A percentile compares a stretch with the other conserved stretches of the same genome.
These are phyloP conservation scores for Penicillium antarcticum DNA, from an alignment of 495 filamentous ascomycete species.

Conservation along the genomic window DNA sequence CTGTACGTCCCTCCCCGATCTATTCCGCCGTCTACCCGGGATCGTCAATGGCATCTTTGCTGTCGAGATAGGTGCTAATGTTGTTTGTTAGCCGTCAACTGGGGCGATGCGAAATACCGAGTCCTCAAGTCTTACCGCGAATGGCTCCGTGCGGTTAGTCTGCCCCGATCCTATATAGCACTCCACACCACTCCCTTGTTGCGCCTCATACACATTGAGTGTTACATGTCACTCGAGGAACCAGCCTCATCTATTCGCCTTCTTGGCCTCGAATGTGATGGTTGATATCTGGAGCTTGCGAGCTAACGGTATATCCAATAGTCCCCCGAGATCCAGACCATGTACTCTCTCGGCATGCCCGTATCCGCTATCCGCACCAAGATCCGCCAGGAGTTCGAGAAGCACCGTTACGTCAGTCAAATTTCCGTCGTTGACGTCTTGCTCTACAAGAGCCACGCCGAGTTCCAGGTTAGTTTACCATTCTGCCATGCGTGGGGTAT, in stretches of 20 bases:
- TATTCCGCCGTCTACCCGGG: constrained; percentile 16
- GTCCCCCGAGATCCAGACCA: constrained; percentile 93
- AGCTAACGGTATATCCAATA: constrained; percentile 37
- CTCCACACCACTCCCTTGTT: constrained; percentile 6
- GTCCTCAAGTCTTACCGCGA: constrained; percentile 84
- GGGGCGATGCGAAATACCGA: constrained; percentile 75
- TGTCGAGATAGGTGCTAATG: constrained; percentile 1
- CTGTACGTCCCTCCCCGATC: constrained; percentile 60
- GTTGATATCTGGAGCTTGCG: not conserved
- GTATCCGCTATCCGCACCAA: constrained; percentile 87
- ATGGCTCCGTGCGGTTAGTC: constrained; percentile 89
- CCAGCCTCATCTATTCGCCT: not conserved
- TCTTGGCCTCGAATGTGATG: not conserved
- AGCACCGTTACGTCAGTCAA: constrained; percentile 90
- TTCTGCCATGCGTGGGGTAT: not conserved
- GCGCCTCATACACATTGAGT: not conserved
- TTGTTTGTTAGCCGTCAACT: constrained; percentile 67
- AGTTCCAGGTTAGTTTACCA: constrained; percentile 69
- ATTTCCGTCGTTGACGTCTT: constrained; percentile 83
- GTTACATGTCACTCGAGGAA: not conserved
- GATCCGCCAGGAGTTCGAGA: constrained; percentile 95
- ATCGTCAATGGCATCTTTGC: constrained; percentile 11
- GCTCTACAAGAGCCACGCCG: constrained; percentile 78
- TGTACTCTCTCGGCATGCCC: constrained; percentile 90
- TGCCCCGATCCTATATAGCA: constrained; percentile 9